Evolutionary conservation across 257 asterid species (phyloP), one percentile per base, ranked within the genome.

Genomic region (Cinchona pubescens): DNA sequence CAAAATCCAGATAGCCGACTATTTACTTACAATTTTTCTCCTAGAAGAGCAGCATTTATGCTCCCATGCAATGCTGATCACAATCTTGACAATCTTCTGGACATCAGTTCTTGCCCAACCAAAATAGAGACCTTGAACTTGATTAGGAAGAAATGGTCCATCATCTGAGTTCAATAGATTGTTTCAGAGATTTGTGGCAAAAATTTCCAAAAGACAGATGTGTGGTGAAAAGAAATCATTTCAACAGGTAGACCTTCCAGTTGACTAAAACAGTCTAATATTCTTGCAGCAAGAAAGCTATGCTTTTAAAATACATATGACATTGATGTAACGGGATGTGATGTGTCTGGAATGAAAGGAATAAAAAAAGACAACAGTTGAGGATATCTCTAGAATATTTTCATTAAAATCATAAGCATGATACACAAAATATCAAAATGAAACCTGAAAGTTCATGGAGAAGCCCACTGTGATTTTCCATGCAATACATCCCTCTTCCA

Each of bases 101-200:
- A 64, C 85, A 21, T 89, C 87, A 72, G 74, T 55, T 82, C 86
- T 87, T 69, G 81, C 96, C 98, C 98, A 91, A 48, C 98, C 98
- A 73, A 91, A 79, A 83, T 80, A 83, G 69, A 88, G 86, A 65
- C 97, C 98, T 87, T 86, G 88, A 72, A 87, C 81, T 88, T 91
- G 97, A 84, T 82, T 84, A 23, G 96, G 92, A 74, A 93, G 87
- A 78, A 79, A 53, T 40, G 62, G 71, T 72, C 81, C 88, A 29
- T 74, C 83, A 80, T 88, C 98, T 93, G 83, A 68, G 81, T 75
- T 45, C 67, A 62, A 71, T 25, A 58, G 53, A 73, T 37, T 56
- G 71, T 70, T 40, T 72, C 27, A 78, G 38, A 78, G 53, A 72
- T 69, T 49, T 60, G 51, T 34, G 23, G 19, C 32, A 37, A 60